These are phyloP conservation scores for Phaeolepiota aurea DNA, from an alignment of 768 basidiomycete species.

Conservation along the genomic window DNA sequence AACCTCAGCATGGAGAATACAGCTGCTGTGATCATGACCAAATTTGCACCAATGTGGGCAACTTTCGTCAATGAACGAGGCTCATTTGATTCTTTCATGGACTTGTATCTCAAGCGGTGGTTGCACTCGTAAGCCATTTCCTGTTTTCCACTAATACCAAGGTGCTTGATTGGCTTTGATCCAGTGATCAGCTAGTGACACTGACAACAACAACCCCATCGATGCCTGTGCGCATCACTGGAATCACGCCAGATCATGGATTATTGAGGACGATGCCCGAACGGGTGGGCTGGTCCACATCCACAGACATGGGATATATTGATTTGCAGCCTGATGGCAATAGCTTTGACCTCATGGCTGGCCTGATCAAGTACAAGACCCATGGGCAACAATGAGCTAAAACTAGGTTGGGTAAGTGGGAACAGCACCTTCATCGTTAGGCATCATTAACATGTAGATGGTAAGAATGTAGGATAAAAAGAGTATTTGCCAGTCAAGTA, in stretches of 20 bases:
- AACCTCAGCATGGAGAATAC: slow-evolving; percentile 64
- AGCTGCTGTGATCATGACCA: slow-evolving; percentile 63
- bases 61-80: slow-evolving; percentile 57
- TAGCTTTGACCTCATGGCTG: slow-evolving; percentile 91
- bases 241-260: slow-evolving; percentile 85
- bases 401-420: no score
- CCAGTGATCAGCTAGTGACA: slow-evolving; percentile 78
- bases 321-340: slow-evolving; percentile 97
- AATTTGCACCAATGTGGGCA: slow-evolving; percentile 76
- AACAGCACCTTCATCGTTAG: no score
- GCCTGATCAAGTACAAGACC: slow-evolving; percentile 63
- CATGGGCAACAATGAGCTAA: no score
- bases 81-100: slow-evolving; percentile 75
- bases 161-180: slow-evolving; percentile 1
- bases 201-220: slow-evolving; percentile 71
- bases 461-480: no score
- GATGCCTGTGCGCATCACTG: slow-evolving; percentile 63
- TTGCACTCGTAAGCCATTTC: slow-evolving; percentile 73
- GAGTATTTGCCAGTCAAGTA: no score
- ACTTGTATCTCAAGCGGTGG: slow-evolving; percentile 76
- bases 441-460: no score
- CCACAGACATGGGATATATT: slow-evolving; percentile 44
- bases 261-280: slow-evolving; percentile 76
- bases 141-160: not conserved
- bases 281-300: slow-evolving; percentile 18